These are phyloP conservation scores for Penicillium ochrochloron DNA, from an alignment of 495 filamentous ascomycete genomes.

Conservation along the genomic window DNA sequence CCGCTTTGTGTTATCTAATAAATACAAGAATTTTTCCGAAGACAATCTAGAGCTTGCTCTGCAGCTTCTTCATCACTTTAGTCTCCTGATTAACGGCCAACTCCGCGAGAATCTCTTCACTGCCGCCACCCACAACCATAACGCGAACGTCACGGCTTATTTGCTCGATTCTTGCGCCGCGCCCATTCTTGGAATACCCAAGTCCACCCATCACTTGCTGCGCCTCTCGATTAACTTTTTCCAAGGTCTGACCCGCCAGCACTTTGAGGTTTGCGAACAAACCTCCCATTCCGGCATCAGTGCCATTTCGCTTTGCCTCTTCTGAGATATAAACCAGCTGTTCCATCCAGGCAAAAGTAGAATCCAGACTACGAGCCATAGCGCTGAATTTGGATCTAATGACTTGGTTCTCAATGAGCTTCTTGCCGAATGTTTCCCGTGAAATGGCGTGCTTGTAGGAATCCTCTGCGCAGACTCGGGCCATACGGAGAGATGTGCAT, in stretches of 20 bases:
- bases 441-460: slow-evolving; percentile 43
- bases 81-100: slow-evolving; percentile 52
- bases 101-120: slow-evolving; percentile 57
- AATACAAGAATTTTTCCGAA: neutral
- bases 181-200: slow-evolving; percentile 50
- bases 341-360: slow-evolving; percentile 44
- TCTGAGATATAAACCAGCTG: slow-evolving; percentile 43
- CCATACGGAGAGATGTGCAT: slow-evolving; percentile 39
- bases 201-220: slow-evolving; percentile 60
- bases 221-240: slow-evolving; percentile 54
- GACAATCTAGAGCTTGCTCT: slow-evolving; percentile 16
- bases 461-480: slow-evolving; percentile 44
- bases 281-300: slow-evolving; percentile 38
- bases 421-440: slow-evolving; percentile 48
- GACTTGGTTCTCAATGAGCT: slow-evolving; percentile 43
- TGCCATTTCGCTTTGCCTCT: slow-evolving; percentile 23
- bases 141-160: slow-evolving; percentile 55
- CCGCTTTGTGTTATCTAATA: neutral
- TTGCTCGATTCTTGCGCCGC: slow-evolving; percentile 52
- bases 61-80: slow-evolving; percentile 26
- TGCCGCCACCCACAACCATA: slow-evolving; percentile 57
- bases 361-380: slow-evolving; percentile 44
- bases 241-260: slow-evolving; percentile 49
- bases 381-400: slow-evolving; percentile 44
- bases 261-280: slow-evolving; percentile 50